phyloP scores from a whole-genome alignment of 768 basidiomycete species.

The Boletus sensibilis region DNA sequence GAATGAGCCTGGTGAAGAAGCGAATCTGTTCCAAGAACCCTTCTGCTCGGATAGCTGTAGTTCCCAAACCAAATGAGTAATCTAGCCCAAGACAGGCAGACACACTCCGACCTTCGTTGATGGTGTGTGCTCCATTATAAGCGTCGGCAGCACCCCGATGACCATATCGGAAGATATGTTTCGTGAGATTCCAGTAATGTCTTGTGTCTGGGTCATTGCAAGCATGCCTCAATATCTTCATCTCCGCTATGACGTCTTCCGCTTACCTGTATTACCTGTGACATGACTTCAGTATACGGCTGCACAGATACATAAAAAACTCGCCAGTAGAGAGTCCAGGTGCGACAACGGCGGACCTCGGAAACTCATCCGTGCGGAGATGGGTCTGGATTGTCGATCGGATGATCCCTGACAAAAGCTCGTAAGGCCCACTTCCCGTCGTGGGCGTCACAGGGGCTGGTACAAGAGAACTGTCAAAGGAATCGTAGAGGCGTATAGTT shows the following conservation, averaged over 20 bases:
- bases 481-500: conserved; percentile 37
- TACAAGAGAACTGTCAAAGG: conserved; percentile 34
- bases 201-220: conserved; percentile 37
- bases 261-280: conserved; percentile 26
- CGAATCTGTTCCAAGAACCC: conserved; percentile 32
- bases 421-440: conserved; percentile 35
- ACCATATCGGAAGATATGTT: conserved; percentile 47
- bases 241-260: conserved; percentile 17
- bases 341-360: conserved; percentile 32
- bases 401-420: conserved; percentile 45
- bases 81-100: background rate
- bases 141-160: conserved; percentile 30
- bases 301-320: background rate
- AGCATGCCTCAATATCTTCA: conserved; percentile 18
- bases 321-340: conserved; percentile 33
- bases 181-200: conserved; percentile 46
- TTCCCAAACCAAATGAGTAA: conserved; percentile 9
- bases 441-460: conserved; percentile 46
- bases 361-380: conserved; percentile 24
- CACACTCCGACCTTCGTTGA: conserved; percentile 26
- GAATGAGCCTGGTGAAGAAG: conserved; percentile 33
- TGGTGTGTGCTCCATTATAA: conserved; percentile 37
- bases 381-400: conserved; percentile 37
- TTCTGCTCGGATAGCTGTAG: conserved; percentile 29
- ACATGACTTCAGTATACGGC: conserved; percentile 3